Evolutionary conservation across 257 asterid species (phyloP).

Genomic region (Gardenia jasminoides): DNA sequence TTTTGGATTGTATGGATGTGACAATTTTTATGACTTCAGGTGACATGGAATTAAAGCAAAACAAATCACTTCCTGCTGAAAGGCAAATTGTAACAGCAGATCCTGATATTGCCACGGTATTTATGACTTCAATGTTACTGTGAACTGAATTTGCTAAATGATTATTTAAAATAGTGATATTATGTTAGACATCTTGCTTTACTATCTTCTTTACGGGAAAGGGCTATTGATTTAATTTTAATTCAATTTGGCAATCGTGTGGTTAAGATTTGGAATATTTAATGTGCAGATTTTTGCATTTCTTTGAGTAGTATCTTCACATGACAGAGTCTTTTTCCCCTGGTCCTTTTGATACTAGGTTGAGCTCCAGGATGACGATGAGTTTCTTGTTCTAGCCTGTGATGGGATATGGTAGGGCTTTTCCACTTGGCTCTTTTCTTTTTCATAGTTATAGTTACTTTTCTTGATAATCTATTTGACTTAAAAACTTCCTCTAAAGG

Average conservation of each 20-base stretch:
- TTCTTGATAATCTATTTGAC: background rate
- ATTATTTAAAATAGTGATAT: background rate
- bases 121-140: constrained; percentile 16
- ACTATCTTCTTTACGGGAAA: background rate
- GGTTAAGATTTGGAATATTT: background rate
- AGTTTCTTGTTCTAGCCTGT: constrained; percentile 88
- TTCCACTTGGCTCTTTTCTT: constrained; percentile 5
- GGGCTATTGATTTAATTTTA: background rate
- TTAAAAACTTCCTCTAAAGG: background rate
- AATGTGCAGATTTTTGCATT: background rate
- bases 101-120: constrained; percentile 80
- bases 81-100: constrained; percentile 83
- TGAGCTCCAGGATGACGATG: constrained; percentile 76
- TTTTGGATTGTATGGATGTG: constrained; percentile 8
- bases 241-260: background rate
- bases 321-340: constrained; percentile 24
- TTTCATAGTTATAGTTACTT: background rate
- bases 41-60: constrained; percentile 89
- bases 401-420: constrained; percentile 92
- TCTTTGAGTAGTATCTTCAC: constrained; percentile 6
- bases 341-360: constrained; percentile 42
- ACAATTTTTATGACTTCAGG: constrained; percentile 47
- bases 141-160: background rate
- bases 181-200: background rate
- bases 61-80: constrained; percentile 77